A percentile compares a stretch with the other conserved stretches of the same genome.
phyloP scores from a whole-genome alignment of 768 basidiomycete genomes.

The Podaxis carcinomalis region DNA sequence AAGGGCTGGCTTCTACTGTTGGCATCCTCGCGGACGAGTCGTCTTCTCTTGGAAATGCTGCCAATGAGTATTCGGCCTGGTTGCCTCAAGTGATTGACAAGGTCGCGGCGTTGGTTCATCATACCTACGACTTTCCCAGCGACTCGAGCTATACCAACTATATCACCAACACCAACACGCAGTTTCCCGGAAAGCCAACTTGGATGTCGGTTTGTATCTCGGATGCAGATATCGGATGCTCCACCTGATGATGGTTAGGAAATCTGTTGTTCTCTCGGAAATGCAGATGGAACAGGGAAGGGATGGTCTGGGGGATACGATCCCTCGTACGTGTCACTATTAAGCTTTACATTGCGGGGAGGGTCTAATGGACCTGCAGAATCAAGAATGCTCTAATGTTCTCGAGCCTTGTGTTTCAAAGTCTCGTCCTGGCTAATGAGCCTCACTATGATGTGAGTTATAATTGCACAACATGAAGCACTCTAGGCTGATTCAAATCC shows the following conservation, averaged over 20 bases:
- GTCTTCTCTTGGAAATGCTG: conserved; percentile 25
- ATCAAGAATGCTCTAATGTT: conserved; percentile 37
- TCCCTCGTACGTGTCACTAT: conserved; percentile 24
- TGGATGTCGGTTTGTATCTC: conserved; percentile 33
- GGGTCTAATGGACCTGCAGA: conserved; percentile 11
- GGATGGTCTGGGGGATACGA: conserved; percentile 32
- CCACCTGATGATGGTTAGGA: conserved; percentile 19
- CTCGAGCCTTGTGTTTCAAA: conserved; percentile 33
- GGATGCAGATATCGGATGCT: background rate
- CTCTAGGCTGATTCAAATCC: background rate
- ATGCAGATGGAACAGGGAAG: conserved; percentile 28
- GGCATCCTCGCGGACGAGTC: conserved; percentile 41
- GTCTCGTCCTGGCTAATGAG: conserved; percentile 29
- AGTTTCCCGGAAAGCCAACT: conserved; percentile 27
- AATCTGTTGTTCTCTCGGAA: conserved; percentile 33
- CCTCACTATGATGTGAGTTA: conserved; percentile 32
- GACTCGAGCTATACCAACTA: conserved; percentile 30
- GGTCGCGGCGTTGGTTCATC: conserved; percentile 36
- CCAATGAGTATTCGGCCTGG: conserved; percentile 29
- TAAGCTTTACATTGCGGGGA: background rate
- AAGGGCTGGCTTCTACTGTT: conserved; percentile 25
- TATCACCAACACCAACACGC: conserved; percentile 21
- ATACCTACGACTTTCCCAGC: conserved; percentile 43
- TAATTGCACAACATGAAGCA: background rate
- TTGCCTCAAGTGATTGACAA: conserved; percentile 28